Percentiles rank a stretch among this genome's conserved stretches.
These are phyloP conservation scores for Hymenoscyphus repandus DNA, from an alignment of 2,329 filamentous ascomycete genomes.

Conservation along the genomic window DNA sequence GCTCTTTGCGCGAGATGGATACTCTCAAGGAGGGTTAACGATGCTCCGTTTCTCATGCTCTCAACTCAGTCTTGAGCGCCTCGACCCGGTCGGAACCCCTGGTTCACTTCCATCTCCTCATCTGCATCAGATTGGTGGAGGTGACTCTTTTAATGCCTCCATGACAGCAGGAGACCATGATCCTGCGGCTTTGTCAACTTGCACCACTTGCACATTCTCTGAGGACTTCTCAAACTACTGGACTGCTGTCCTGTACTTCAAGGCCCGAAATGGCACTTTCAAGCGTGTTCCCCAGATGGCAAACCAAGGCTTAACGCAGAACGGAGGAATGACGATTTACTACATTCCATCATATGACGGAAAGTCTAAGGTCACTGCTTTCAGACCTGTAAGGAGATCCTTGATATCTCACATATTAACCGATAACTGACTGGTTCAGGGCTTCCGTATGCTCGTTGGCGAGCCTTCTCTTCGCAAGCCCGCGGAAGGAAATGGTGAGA, in stretches of 20 bases:
- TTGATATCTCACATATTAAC: not conserved
- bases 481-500: not conserved
- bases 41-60: not conserved
- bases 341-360: not conserved
- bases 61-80: not conserved
- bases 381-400: not conserved
- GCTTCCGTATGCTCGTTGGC: constrained; percentile 4
- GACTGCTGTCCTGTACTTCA: constrained; percentile 3
- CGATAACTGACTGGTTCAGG: not conserved
- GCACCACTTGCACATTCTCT: constrained; percentile 5
- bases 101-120: not conserved
- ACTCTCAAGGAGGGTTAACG: not conserved
- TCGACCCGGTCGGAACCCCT: not conserved
- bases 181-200: not conserved
- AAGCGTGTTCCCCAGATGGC: constrained; percentile 3
- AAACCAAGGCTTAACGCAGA: not conserved
- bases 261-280: constrained; percentile 3
- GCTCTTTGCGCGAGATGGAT: not conserved
- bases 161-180: not conserved
- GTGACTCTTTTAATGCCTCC: constrained; percentile 1
- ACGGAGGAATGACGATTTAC: constrained; percentile 4
- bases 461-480: not conserved
- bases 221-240: too few species aligned
- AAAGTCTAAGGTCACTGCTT: not conserved
- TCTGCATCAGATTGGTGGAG: not conserved